phyloP scores from a whole-genome alignment of 1,284 basidiomycete genomes.

The Boletellus deceptivus region DNA sequence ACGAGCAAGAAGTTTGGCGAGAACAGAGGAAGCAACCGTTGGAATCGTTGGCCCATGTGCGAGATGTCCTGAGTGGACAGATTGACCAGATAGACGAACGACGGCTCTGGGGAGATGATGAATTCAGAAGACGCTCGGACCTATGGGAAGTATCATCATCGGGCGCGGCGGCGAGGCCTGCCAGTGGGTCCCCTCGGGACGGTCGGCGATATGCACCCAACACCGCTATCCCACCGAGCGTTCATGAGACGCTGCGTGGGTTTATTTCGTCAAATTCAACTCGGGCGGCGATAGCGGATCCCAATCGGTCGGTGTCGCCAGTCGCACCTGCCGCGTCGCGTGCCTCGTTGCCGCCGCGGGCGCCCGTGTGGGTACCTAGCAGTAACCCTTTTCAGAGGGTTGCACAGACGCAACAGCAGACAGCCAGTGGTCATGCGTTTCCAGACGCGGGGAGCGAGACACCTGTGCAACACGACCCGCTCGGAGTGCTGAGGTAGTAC shows the following conservation, averaged over 20 bases:
- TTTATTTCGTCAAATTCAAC: slow-evolving; percentile 17
- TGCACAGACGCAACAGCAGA: slow-evolving; percentile 3
- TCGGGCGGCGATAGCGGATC: slow-evolving; percentile 38
- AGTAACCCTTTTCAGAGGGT: slow-evolving; percentile 30
- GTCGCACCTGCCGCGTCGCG: slow-evolving; percentile 32
- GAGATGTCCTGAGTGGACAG: slow-evolving; percentile 64
- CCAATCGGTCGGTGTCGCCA: slow-evolving; percentile 53
- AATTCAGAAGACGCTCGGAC: slow-evolving; percentile 37
- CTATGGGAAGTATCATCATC: slow-evolving; percentile 10
- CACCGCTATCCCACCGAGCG: slow-evolving; percentile 12
- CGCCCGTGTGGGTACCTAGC: slow-evolving; percentile 30
- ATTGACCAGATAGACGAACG: slow-evolving; percentile 58
- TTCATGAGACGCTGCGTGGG: slow-evolving; percentile 26
- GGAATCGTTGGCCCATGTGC: slow-evolving; percentile 69
- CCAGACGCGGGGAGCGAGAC: slow-evolving; percentile 29
- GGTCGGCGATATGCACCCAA: slow-evolving; percentile 15
- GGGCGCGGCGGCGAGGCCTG: slow-evolving; percentile 5
- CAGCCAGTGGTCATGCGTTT: slow-evolving; percentile 35
- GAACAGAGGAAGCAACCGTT: slow-evolving; percentile 62
- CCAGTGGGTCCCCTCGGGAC: slow-evolving; percentile 16
- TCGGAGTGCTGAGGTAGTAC: slow-evolving; percentile 50
- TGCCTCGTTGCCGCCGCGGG: slow-evolving; percentile 13
- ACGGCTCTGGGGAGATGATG: slow-evolving; percentile 56
- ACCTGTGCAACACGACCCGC: slow-evolving; percentile 50
- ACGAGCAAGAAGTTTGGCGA: slow-evolving; percentile 38